Base-by-base conservation (phyloP, 2,329 filamentous ascomycete species). In the Alternaria conjuncta region DNA sequence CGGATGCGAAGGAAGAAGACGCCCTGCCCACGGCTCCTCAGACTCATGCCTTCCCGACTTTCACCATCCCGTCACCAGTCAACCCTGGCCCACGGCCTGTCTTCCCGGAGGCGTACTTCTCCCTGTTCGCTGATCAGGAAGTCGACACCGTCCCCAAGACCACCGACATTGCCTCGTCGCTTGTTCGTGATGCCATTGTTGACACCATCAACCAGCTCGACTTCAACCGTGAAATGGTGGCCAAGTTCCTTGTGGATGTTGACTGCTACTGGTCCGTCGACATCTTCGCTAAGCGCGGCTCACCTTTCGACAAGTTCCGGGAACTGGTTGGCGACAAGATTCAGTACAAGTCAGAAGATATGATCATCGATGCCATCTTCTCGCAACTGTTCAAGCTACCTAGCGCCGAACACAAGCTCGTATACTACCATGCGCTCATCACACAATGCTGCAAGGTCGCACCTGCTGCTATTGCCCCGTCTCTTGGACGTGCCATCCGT, bases 291-390 rank as follows among this genome's bases (percentile, higher is more conserved):
- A 97, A 97, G 82, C 91, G 96, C 61, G 94, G 93, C 1, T 97
- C 93, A 1, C 90, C 94, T 0, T 97, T 97, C 74, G 96, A 99
- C 79, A 91, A 94, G 75, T 87, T 99, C 53, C 88, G 91, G 32
- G 88, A 90, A 47, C 75, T 87, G 20, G 78, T 84, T 1, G 90
- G 90, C 49, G 85, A 90, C 18, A 88, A 89, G 67, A 88, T 91
- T 13, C 94, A 93, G 0, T 99, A 96, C 95, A 99, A 99, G 81
- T 94, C 96, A 0, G 96, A 99, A 82, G 96, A 99, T 81, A 92
- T 98, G 62, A 92, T 92, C 4, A 93, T 99, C n/a, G 96, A 99
- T 79, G 94, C 95, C 6, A 93, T 98, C 61, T 99, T 99, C 80
- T 97, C 94, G 2, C 95, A 98, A 80, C 86, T 99, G 45, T 92